These are phyloP conservation scores for Trichoderma polysporum DNA, from an alignment of 2,329 filamentous ascomycete species.

Conservation along the genomic window DNA sequence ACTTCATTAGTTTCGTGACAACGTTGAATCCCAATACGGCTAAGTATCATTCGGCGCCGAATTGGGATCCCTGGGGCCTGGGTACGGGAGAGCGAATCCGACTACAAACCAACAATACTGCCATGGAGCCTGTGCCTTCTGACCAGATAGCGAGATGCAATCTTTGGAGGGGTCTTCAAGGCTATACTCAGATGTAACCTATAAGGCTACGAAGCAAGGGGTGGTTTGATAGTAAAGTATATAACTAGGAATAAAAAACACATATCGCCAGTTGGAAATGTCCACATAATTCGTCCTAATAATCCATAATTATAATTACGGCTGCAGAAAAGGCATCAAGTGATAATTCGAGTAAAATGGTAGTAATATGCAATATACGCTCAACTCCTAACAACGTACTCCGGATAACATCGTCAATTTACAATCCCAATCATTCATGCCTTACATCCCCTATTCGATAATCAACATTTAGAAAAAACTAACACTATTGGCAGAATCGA, in stretches of 20 bases:
- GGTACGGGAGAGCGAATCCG: slow-evolving; percentile 33
- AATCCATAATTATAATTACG: neutral
- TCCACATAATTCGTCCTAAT: neutral
- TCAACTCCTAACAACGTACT: neutral
- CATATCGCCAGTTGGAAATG: neutral
- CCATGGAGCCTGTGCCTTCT: slow-evolving; percentile 39
- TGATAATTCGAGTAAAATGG: neutral
- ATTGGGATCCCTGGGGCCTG: slow-evolving; percentile 43
- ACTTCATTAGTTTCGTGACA: slow-evolving; percentile 51
- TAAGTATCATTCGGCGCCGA: slow-evolving; percentile 36
- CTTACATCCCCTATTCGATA: neutral
- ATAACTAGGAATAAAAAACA: neutral
- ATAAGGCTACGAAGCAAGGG: neutral
- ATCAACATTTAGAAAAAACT: neutral
- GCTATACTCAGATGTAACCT: neutral
- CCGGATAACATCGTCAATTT: neutral
- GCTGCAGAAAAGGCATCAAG: neutral
- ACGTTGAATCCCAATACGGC: slow-evolving; percentile 45
- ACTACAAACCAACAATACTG: slow-evolving; percentile 39
- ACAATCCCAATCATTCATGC: neutral
- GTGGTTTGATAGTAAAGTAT: neutral
- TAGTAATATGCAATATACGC: neutral
- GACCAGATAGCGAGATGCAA: slow-evolving; percentile 38
- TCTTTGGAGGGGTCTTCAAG: slow-evolving; percentile 38
- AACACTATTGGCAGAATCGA: neutral